Evolutionary conservation across 176 grass and related monocot species (phyloP).

Genomic region (Zizania latifolia): DNA sequence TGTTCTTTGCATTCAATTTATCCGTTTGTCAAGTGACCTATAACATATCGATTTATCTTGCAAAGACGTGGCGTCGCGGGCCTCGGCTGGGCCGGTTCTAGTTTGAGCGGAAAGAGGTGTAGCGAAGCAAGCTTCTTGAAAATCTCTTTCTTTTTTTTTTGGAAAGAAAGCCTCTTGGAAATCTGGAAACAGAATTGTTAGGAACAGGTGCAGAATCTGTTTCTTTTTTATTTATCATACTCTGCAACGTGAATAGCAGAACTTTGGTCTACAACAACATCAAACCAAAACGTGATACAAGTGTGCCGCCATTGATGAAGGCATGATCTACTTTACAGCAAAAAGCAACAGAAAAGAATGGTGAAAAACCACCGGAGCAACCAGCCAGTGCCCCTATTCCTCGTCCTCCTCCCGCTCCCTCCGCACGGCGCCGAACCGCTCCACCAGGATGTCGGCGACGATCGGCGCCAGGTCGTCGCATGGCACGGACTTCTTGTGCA

Average conservation of each 20-base stretch:
- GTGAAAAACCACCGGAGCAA: background rate
- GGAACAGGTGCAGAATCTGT: background rate
- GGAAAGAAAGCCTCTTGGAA: too few relatives aligned
- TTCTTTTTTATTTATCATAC: conserved; percentile 28
- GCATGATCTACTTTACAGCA: conserved; percentile 30
- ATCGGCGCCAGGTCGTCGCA: conserved; percentile 77
- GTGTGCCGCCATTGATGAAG: background rate
- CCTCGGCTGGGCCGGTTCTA: background rate
- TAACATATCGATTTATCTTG: too few relatives aligned
- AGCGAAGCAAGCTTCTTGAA: too few relatives aligned
- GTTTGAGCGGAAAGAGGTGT: too few relatives aligned
- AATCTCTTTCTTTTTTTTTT: too few relatives aligned
- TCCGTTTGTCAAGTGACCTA: too few relatives aligned
- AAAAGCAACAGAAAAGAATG: background rate
- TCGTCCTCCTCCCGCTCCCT: conserved; percentile 78
- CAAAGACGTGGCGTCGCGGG: background rate
- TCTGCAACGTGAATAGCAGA: background rate
- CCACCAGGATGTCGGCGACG: conserved; percentile 67
- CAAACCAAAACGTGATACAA: conserved; percentile 14
- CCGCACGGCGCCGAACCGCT: conserved; percentile 57
- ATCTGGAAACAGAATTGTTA: background rate
- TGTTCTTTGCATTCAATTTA: too few relatives aligned
- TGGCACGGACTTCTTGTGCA: conserved; percentile 80
- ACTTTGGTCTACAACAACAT: background rate
- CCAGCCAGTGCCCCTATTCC: conserved; percentile 23